Evolutionary conservation across 2,329 filamentous ascomycete species (phyloP), one percentile per base, ranked within the genome.

Genomic region (Nannizziopsis arthrosporioides): DNA sequence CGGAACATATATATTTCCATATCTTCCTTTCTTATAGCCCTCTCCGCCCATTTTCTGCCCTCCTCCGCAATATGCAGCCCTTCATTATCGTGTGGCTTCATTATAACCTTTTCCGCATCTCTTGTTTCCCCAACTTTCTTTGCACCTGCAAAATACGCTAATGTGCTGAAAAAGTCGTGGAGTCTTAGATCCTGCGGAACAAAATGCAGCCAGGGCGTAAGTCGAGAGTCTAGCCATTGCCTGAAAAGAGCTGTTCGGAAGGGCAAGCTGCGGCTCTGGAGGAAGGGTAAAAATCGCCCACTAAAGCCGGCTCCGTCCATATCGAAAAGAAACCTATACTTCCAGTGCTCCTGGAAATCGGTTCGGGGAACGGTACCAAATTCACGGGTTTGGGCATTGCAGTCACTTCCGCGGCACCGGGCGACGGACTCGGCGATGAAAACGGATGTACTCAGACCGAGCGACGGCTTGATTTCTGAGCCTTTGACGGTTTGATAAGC

Each of bases 1-100:
- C 85, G 70, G 59, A 89, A 92, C 57, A 90, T 72, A 59, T 92
- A 92, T 8, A 87, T 75, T 63, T 88, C 82, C 77, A 84, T 85
- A 58, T 92, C 86, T 61, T 82, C 81, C 57, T 76, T 77, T 51
- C 81, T 69, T 14, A 88, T 56, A 10, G 77, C 81, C 59, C 72
- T 71, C 5, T 68, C 67, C 2, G 78, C 79, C 84, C 84, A 87
- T 50, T 73, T 72, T 44, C 73, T 70, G 1, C 84, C 83, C 53
- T 80, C 68, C 48, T 78, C 72, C 3, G 82, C 79, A 56, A 88
- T 85, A 72, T 75, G 78, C 59, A 72, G 67, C 7, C 72, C 81
- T 53, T 84, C 78, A 9, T 69, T 63, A 42, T 64, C 58, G 51
- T 76, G 72, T 3, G 63, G 66, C 38, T 71, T 63, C 61, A 80